Base-by-base conservation (phyloP, 352 stramenopile genomes). In the Pelagophyceae sp. region DNA sequence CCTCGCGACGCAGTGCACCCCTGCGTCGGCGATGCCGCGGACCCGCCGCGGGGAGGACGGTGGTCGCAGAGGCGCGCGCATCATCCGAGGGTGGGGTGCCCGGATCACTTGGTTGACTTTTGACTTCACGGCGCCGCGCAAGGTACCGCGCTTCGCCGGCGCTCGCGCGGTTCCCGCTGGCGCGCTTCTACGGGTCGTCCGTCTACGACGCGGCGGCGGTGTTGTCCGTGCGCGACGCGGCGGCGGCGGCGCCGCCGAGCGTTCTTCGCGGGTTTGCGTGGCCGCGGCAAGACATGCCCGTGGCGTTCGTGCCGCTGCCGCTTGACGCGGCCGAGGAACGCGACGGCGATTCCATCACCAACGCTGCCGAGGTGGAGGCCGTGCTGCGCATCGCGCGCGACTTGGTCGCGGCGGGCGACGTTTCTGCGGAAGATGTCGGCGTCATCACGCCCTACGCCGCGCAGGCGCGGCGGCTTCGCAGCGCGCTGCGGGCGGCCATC, bases 131-230 rank as follows among this genome's bases (percentile, higher is more conserved):
- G n/a, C n/a, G n/a, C n/a, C n/a, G n/a, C n/a, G n/a, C n/a, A n/a
- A n/a, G n/a, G n/a, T 97, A 97, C 80, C 89, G 92, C 58, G 96
- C 96, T 92, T 93, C 98, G 61, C 94, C 94, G n/a, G 93, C 93
- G 72, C 83, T 98, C 61, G 87, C 91, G 5, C 90, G 96, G 20
- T 98, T 98, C 65, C 92, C 94, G 17, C 97, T 91, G 0, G 91
- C 92, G 54, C 87, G 86, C 37, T 98, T 98, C 81, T 98, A 98
- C 78, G 90, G 86, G n/a, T 90, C 90, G 0, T 87, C 92, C 82
- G 86, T 98, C 25, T 88, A 86, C 0, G 93, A 97, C 79, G 93
- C 91, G 80, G 31, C 85, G 81, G 38, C 86, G 89, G 72, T 96
- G 88, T 78, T 81, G 80, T 78, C 86, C 38, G n/a, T n/a, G n/a